phyloP scores from a whole-genome alignment of 1,284 basidiomycete species.

The Boletus mariae region DNA sequence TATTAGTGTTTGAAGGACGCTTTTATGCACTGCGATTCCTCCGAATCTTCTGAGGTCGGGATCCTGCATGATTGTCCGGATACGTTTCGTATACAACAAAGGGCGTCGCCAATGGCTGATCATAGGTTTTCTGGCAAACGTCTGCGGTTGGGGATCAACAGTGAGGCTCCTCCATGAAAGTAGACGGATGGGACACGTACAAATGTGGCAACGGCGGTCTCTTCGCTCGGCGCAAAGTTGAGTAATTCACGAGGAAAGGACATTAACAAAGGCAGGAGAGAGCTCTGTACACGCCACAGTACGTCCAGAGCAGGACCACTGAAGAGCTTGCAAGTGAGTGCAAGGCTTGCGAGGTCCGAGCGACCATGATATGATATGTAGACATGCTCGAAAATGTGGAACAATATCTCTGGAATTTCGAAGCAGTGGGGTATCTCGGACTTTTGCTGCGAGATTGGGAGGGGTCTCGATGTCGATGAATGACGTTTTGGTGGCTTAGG shows the following conservation, averaged over 20 bases:
- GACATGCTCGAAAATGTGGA: conserved; percentile 18
- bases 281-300: conserved; percentile 23
- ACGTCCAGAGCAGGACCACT: conserved; percentile 21
- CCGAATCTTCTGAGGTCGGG: conserved; percentile 8
- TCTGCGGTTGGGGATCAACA: neutral
- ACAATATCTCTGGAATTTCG: conserved; percentile 21
- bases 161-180: neutral
- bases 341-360: conserved; percentile 14
- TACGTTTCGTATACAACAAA: conserved; percentile 20
- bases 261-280: conserved; percentile 18
- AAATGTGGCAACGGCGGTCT: conserved; percentile 20
- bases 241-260: conserved; percentile 19
- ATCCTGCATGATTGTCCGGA: conserved; percentile 19
- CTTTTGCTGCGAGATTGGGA: neutral
- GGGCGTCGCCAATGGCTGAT: conserved; percentile 17
- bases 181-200: conserved; percentile 6
- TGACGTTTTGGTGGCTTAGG: neutral
- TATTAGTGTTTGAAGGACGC: conserved; percentile 19
- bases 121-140: conserved; percentile 14
- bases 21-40: conserved; percentile 20
- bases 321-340: conserved; percentile 19
- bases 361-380: conserved; percentile 10
- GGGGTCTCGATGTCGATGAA: neutral
- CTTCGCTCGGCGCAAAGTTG: conserved; percentile 20
- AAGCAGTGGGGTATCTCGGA: conserved; percentile 8